Conservation (phyloP, 345 rosid genomes). For the Syzygium oleosum region DNA sequence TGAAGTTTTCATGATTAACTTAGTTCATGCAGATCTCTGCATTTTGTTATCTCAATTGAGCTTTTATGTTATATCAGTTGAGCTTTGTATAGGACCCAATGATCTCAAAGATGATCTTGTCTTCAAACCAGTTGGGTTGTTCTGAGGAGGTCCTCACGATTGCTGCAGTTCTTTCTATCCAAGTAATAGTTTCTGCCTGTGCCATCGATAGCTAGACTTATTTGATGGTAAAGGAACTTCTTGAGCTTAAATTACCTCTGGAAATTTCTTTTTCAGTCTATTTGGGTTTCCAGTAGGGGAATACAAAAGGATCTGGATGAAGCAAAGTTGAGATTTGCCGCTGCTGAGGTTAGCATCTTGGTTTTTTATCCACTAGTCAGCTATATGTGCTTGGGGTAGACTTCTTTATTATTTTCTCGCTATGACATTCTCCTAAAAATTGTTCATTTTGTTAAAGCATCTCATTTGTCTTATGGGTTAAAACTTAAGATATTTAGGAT, state of each 20-base stretch:
- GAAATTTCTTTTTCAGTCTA: slow-evolving; percentile 36
- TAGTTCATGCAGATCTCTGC: neutral
- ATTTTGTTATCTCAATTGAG: neutral
- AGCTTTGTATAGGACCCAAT: slow-evolving; percentile 63
- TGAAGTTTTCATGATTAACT: neutral
- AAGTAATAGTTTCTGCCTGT: slow-evolving; percentile 27
- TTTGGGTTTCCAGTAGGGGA: slow-evolving; percentile 81
- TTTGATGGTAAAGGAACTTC: neutral
- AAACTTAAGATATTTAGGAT: neutral
- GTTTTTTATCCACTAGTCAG: neutral
- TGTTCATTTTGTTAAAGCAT: neutral
- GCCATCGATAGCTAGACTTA: neutral
- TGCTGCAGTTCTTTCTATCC: slow-evolving; percentile 83
- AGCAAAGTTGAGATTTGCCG: slow-evolving; percentile 92
- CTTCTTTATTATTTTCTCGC: neutral
- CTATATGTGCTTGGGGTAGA: neutral
- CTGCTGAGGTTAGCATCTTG: slow-evolving; percentile 65
- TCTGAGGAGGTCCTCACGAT: slow-evolving; percentile 81
- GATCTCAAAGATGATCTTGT: slow-evolving; percentile 89
- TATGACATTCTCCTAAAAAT: neutral
- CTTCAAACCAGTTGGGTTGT: slow-evolving; percentile 87
- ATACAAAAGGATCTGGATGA: slow-evolving; percentile 82
- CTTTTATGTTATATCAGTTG: neutral
- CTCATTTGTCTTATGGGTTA: neutral
- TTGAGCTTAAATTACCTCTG: neutral